These are phyloP conservation scores for Termitomyces sp. DNA, from an alignment of 768 basidiomycete species.

Conservation along the genomic window DNA sequence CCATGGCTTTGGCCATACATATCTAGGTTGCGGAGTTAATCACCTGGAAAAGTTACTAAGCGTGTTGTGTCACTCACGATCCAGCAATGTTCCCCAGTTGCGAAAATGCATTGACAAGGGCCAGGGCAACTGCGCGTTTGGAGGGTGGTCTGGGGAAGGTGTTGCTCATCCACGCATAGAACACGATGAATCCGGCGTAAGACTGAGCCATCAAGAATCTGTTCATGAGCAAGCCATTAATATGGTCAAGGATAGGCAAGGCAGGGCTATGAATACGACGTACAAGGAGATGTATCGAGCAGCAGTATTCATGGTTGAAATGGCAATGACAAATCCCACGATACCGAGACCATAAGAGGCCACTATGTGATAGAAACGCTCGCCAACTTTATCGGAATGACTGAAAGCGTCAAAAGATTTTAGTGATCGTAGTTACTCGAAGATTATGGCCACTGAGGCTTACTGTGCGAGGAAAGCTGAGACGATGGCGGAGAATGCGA, in stretches of 20 bases:
- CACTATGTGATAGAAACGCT: slow-evolving; percentile 69
- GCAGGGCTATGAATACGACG: slow-evolving; percentile 12
- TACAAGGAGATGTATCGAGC: slow-evolving; percentile 67
- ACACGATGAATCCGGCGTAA: slow-evolving; percentile 69
- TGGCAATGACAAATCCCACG: slow-evolving; percentile 64
- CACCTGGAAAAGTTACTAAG: neutral
- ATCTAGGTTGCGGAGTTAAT: slow-evolving; percentile 29
- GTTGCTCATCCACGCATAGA: slow-evolving; percentile 50
- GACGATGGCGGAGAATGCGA: slow-evolving; percentile 56
- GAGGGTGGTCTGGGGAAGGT: slow-evolving; percentile 62
- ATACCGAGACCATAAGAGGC: slow-evolving; percentile 54
- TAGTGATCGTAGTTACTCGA: neutral
- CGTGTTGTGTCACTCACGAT: slow-evolving; percentile 48
- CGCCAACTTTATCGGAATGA: slow-evolving; percentile 67
- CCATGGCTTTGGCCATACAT: slow-evolving; percentile 67
- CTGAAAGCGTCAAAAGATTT: slow-evolving; percentile 25
- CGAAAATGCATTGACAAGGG: slow-evolving; percentile 77
- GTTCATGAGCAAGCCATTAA: slow-evolving; percentile 3
- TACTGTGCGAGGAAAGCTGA: slow-evolving; percentile 53
- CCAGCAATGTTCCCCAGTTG: slow-evolving; percentile 84
- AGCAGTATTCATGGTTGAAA: slow-evolving; percentile 57
- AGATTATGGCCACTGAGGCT: neutral
- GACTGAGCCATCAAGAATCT: slow-evolving; percentile 79
- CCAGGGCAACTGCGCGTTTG: slow-evolving; percentile 88
- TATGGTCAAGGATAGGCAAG: neutral